A percentile compares a stretch with the other conserved stretches of the same genome.
phyloP scores from a whole-genome alignment of 257 asterid species.

The Jasminum sambac region DNA sequence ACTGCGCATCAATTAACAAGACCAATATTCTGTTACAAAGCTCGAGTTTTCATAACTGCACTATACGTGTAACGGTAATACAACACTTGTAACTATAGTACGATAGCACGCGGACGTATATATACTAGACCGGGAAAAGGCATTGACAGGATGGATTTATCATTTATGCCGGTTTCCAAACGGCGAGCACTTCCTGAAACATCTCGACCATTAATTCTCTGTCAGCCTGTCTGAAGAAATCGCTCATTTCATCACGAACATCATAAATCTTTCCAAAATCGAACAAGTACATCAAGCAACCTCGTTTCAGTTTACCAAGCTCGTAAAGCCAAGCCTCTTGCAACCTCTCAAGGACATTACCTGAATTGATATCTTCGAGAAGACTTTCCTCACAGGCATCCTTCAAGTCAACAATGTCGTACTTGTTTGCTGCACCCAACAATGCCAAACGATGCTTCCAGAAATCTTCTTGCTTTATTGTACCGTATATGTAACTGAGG shows the following conservation, averaged over 20 bases:
- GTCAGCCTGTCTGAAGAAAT: slow-evolving; percentile 67
- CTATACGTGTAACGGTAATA: too few species aligned
- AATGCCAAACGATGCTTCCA: slow-evolving; percentile 90
- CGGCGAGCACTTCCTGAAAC: slow-evolving; percentile 80
- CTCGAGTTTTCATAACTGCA: too few species aligned
- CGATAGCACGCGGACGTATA: too few species aligned
- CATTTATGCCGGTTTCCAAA: slow-evolving; percentile 68
- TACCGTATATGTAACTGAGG: slow-evolving; percentile 76
- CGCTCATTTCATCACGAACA: slow-evolving; percentile 69
- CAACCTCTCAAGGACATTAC: slow-evolving; percentile 85
- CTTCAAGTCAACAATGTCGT: slow-evolving; percentile 69
- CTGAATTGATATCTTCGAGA: slow-evolving; percentile 77
- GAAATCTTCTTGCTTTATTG: slow-evolving; percentile 74
- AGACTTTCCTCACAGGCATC: slow-evolving; percentile 91
- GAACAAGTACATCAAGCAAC: slow-evolving; percentile 80
- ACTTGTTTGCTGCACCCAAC: slow-evolving; percentile 87
- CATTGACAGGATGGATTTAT: too few species aligned
- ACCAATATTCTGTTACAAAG: too few species aligned
- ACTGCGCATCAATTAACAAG: too few species aligned
- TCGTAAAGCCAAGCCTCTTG: slow-evolving; percentile 97
- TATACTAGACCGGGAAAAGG: too few species aligned
- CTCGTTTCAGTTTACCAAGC: slow-evolving; percentile 72
- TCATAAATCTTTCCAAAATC: slow-evolving; percentile 92
- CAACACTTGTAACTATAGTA: too few species aligned
- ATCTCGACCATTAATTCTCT: slow-evolving; percentile 79